A percentile compares a stretch with the other conserved stretches of the same genome.
These are phyloP conservation scores for Solanum pennellii DNA, from an alignment of 257 asterid species.

Conservation along the genomic window DNA sequence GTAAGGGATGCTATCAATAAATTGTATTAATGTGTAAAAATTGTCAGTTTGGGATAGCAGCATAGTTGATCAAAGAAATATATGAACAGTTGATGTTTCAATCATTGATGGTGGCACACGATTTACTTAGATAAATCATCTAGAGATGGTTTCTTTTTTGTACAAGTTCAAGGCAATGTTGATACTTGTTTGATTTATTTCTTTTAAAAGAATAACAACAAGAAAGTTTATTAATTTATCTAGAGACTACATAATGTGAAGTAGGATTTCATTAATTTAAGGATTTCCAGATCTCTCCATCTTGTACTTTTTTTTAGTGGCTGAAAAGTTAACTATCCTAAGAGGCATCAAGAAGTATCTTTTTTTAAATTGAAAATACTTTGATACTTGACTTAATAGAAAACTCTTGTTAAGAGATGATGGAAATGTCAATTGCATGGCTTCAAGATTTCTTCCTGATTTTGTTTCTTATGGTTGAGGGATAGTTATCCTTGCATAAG, in stretches of 20 bases:
- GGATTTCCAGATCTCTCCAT: background rate
- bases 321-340: background rate
- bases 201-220: background rate
- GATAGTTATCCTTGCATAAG: background rate
- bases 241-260: background rate
- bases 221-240: background rate
- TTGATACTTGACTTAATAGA: background rate
- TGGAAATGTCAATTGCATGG: background rate
- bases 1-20: background rate
- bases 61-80: background rate
- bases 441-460: background rate
- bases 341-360: background rate
- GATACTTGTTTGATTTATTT: background rate
- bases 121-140: background rate
- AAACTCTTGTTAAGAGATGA: background rate
- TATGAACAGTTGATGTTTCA: background rate
- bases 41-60: background rate
- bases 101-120: background rate
- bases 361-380: background rate
- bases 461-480: background rate
- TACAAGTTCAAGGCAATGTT: background rate
- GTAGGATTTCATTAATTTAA: background rate
- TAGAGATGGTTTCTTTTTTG: background rate
- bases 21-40: background rate
- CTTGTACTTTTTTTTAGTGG: background rate